Conservation (phyloP, 441 rosid genomes). For the Euphorbia corollata region DNA sequence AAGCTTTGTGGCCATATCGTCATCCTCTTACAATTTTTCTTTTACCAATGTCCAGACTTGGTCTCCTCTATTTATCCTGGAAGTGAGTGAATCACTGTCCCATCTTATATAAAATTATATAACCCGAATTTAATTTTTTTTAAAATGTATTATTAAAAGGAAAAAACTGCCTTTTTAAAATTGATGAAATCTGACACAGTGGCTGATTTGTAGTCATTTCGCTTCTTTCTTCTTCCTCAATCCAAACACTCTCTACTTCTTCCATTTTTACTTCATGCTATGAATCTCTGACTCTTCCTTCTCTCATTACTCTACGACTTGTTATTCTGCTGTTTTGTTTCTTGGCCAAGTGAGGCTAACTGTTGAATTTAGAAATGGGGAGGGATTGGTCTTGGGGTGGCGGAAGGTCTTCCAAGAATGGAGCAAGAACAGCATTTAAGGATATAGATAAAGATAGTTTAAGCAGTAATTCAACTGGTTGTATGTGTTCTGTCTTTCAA, state of each 20-base stretch:
- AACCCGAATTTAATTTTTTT: too few species aligned
- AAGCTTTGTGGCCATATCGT: conserved; percentile 36
- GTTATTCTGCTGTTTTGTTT: neutral
- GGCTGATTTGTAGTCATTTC: too few species aligned
- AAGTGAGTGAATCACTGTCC: conserved; percentile 7
- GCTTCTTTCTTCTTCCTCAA: too few species aligned
- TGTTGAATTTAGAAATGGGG: conserved; percentile 43
- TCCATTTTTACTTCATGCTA: too few species aligned
- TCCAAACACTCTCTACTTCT: too few species aligned
- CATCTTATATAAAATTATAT: neutral
- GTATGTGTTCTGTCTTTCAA: conserved; percentile 71
- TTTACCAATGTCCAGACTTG: conserved; percentile 24
- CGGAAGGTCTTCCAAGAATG: conserved; percentile 30
- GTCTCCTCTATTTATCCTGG: conserved; percentile 14
- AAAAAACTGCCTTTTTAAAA: too few species aligned
- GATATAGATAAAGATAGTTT: neutral
- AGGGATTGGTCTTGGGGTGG: conserved; percentile 43
- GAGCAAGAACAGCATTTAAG: conserved; percentile 9
- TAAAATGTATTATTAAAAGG: too few species aligned
- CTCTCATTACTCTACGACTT: neutral
- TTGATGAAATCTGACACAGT: too few species aligned
- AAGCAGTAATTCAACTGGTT: conserved; percentile 39
- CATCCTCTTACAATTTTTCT: conserved; percentile 23
- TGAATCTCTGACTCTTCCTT: neutral
- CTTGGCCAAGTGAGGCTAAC: too few species aligned